Percentiles rank a stretch among this genome's conserved stretches.
These are phyloP conservation scores for Yamadazyma triangularis DNA, from an alignment of 1,139 yeast species.

Conservation along the genomic window DNA sequence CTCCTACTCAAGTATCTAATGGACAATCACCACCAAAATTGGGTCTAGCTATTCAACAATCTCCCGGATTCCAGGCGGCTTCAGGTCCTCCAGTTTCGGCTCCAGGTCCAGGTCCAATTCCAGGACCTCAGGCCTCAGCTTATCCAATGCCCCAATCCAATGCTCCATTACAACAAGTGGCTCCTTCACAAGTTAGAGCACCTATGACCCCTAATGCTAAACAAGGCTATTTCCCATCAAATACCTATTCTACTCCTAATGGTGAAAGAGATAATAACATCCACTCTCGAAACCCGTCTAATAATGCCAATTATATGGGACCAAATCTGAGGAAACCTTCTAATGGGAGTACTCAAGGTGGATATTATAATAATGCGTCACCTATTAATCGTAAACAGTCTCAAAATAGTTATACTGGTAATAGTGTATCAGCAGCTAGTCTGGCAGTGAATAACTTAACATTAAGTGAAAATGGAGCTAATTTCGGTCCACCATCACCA, in stretches of 20 bases:
- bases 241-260: not conserved
- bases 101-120: not conserved
- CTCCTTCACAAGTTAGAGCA: slow-evolving; percentile 1
- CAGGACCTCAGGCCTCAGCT: not conserved
- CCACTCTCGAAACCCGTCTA: slow-evolving; percentile 1
- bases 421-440: slow-evolving; percentile 10
- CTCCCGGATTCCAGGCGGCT: slow-evolving; percentile 2
- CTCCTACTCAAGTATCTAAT: slow-evolving; percentile 7
- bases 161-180: slow-evolving; percentile 1
- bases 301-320: not conserved
- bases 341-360: slow-evolving; percentile 2
- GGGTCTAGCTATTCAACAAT: slow-evolving; percentile 4
- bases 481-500: not conserved
- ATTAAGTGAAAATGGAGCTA: slow-evolving; percentile 1
- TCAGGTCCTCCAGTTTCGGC: not conserved
- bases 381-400: not conserved
- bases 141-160: not conserved
- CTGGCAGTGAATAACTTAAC: slow-evolving; percentile 9
- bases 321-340: slow-evolving; percentile 6
- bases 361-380: slow-evolving; percentile 5
- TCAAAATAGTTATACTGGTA: slow-evolving; percentile 1
- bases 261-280: not conserved
- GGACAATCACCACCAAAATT: slow-evolving; percentile 9
- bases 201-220: not conserved
- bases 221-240: not conserved